Conservation (phyloP, 768 basidiomycete genomes). For the Pulveroboletus ravenelii region DNA sequence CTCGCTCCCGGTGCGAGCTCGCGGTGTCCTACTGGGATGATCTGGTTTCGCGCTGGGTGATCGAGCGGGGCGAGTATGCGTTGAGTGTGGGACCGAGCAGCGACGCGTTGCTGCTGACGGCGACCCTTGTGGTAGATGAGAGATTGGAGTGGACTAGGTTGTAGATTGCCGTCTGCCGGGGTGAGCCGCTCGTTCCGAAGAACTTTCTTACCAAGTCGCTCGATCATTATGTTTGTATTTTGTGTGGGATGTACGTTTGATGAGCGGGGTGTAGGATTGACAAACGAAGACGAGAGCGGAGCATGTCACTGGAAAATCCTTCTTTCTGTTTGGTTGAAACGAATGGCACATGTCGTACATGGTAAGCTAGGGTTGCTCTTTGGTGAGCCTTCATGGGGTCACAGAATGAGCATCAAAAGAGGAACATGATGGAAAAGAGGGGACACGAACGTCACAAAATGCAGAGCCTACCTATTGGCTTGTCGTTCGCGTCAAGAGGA, state of each 20-base stretch:
- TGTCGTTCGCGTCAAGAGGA: neutral
- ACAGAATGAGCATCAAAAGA: too few relatives aligned
- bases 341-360: neutral
- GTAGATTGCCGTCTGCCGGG: conserved; percentile 15
- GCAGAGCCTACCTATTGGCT: neutral
- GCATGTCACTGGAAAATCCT: too few relatives aligned
- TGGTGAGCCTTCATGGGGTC: too few relatives aligned
- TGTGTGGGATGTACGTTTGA: neutral
- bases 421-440: too few relatives aligned
- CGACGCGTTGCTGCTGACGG: conserved; percentile 31
- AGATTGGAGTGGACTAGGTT: conserved; percentile 69
- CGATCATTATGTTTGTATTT: neutral
- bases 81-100: conserved; percentile 45
- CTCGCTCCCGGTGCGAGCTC: conserved; percentile 45
- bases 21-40: conserved; percentile 69
- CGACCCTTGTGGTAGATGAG: conserved; percentile 34
- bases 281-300: neutral
- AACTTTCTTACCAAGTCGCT: too few relatives aligned
- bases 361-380: neutral
- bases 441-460: too few relatives aligned
- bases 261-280: neutral
- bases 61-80: conserved; percentile 46
- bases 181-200: too few relatives aligned
- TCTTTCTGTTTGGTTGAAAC: too few relatives aligned
- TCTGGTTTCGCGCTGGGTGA: conserved; percentile 41